Percentiles rank a stretch among this genome's conserved stretches.
These are phyloP conservation scores for Sclerotinia subarctica DNA, from an alignment of 2,329 filamentous ascomycete genomes.

Conservation along the genomic window DNA sequence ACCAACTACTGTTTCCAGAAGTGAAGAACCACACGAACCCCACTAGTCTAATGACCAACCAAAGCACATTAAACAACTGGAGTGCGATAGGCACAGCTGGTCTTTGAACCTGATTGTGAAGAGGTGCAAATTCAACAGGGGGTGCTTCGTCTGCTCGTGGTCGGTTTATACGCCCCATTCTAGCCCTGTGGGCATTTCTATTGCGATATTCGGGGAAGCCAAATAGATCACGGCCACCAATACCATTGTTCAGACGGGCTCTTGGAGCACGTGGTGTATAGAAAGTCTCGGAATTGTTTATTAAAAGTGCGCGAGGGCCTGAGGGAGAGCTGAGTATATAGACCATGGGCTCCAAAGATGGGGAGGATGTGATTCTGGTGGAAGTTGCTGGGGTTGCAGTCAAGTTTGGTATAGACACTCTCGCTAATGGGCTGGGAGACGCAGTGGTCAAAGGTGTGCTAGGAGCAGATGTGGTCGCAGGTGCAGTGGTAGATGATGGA, in stretches of 20 bases:
- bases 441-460: background rate
- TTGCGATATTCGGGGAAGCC: constrained; percentile 33
- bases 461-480: constrained; percentile 11
- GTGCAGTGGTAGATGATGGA: constrained; percentile 16
- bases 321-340: constrained; percentile 60
- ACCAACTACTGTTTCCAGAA: constrained; percentile 55
- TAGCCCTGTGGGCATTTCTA: constrained; percentile 27
- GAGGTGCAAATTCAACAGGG: constrained; percentile 18
- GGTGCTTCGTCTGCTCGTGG: constrained; percentile 23
- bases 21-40: constrained; percentile 66
- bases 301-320: constrained; percentile 56
- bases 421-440: constrained; percentile 14
- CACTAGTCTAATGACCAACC: constrained; percentile 56
- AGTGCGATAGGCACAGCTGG: constrained; percentile 12
- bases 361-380: constrained; percentile 21
- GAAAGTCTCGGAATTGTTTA: constrained; percentile 53
- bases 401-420: constrained; percentile 11
- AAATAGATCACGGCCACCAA: constrained; percentile 17
- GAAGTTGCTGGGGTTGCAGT: constrained; percentile 19
- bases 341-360: constrained; percentile 46
- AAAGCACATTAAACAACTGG: constrained; percentile 44
- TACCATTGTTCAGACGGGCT: constrained; percentile 18
- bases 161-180: constrained; percentile 24
- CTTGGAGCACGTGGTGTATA: constrained; percentile 45
- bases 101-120: constrained; percentile 25